phyloP scores from a whole-genome alignment of 257 asterid species.

The Haberlea rhodopensis region DNA sequence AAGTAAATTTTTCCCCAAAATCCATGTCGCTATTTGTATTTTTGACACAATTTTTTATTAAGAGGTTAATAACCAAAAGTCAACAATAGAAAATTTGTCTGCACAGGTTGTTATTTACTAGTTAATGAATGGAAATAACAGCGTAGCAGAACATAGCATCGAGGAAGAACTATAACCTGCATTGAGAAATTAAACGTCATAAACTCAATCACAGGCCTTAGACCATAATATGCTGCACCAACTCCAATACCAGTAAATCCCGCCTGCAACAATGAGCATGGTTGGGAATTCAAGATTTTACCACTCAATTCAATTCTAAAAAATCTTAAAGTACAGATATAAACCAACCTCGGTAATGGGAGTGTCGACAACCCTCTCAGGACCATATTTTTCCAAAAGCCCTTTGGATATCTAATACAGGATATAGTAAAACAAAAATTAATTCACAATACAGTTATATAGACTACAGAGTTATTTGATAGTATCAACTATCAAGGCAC shows the following conservation, averaged over 20 bases:
- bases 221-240: constrained; percentile 95
- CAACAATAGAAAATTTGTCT: constrained; percentile 5
- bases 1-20: background rate
- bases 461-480: background rate
- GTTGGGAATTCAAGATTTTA: constrained; percentile 19
- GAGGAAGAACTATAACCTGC: constrained; percentile 58
- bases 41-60: background rate
- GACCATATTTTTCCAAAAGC: constrained; percentile 86
- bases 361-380: constrained; percentile 82
- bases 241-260: constrained; percentile 96
- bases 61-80: background rate
- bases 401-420: constrained; percentile 74
- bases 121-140: constrained; percentile 1
- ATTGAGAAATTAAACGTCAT: constrained; percentile 97
- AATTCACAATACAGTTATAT: constrained; percentile 5
- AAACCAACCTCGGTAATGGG: constrained; percentile 90
- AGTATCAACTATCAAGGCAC: constrained; percentile 2
- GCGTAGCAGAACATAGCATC: constrained; percentile 14
- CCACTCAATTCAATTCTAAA: constrained; percentile 13
- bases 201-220: constrained; percentile 82
- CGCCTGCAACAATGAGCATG: constrained; percentile 49
- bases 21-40: background rate
- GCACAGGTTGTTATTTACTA: background rate
- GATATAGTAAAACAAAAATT: constrained; percentile 15
- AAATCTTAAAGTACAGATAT: constrained; percentile 13